phyloP scores from a whole-genome alignment of 352 stramenopile genomes.

The Globisporangium takayamanum region DNA sequence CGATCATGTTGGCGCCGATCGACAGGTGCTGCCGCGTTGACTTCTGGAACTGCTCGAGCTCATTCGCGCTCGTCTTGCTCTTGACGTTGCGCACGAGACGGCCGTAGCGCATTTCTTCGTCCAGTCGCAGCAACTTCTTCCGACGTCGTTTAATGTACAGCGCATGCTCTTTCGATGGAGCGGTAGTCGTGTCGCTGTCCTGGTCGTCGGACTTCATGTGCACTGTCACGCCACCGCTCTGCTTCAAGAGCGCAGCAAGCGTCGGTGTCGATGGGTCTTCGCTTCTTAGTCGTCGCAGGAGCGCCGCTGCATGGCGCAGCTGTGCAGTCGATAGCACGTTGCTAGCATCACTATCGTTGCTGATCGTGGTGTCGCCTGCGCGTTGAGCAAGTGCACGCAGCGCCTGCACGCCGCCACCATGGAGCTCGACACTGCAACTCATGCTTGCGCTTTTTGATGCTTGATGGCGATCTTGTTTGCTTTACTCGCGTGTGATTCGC shows the following conservation, averaged over 20 bases:
- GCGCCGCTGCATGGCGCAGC: slow-evolving; percentile 5
- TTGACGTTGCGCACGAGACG: slow-evolving; percentile 71
- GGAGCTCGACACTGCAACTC: slow-evolving; percentile 10
- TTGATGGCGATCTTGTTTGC: not conserved
- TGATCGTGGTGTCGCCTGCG: not conserved
- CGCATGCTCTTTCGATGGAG: slow-evolving; percentile 6
- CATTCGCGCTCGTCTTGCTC: slow-evolving; percentile 27
- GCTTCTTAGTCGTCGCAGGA: slow-evolving; percentile 4
- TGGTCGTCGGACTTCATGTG: not conserved
- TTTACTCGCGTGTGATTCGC: not conserved
- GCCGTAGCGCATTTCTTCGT: slow-evolving; percentile 78
- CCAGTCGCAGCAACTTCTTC: slow-evolving; percentile 57
- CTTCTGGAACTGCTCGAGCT: slow-evolving; percentile 55
- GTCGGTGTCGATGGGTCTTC: slow-evolving; percentile 4
- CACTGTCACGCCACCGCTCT: not conserved
- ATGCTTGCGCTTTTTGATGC: not conserved
- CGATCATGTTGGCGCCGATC: slow-evolving; percentile 82
- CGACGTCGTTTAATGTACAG: slow-evolving; percentile 46
- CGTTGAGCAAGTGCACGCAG: slow-evolving; percentile 18
- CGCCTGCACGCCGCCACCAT: slow-evolving; percentile 22
- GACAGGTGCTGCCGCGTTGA: slow-evolving; percentile 74
- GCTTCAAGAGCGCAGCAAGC: slow-evolving; percentile 11
- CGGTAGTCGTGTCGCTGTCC: not conserved
- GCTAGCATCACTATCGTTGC: not conserved
- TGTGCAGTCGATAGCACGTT: slow-evolving; percentile 4